Evolutionary conservation across 495 filamentous ascomycete species (phyloP).

Genomic region (Talaromyces adpressus): DNA sequence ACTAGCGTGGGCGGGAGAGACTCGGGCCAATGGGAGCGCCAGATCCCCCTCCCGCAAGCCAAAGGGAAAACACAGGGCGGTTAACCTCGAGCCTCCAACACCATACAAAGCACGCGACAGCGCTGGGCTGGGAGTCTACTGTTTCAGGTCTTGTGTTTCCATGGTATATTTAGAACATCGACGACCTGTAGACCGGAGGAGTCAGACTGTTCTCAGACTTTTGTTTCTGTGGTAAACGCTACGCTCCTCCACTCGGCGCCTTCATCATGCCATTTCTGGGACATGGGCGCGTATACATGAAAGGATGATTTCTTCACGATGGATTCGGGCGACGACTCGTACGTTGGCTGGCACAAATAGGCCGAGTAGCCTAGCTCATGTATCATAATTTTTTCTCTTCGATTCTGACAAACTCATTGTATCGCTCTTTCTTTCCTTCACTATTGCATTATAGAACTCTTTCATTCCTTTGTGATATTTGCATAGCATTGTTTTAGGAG

Average conservation of each 20-base stretch:
- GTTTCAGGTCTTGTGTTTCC: conserved; percentile 1
- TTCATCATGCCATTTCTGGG: conserved; percentile 2
- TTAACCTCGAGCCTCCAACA: not conserved
- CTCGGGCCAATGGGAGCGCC: not conserved
- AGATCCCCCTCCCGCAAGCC: not conserved
- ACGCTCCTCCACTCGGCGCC: not conserved
- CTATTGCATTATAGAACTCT: not conserved
- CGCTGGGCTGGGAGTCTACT: not conserved
- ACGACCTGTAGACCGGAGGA: conserved; percentile 3
- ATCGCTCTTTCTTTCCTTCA: not conserved
- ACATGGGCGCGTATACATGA: conserved; percentile 4
- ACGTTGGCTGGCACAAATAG: not conserved
- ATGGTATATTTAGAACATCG: not conserved
- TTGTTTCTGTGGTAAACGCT: not conserved
- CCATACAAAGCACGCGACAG: not conserved
- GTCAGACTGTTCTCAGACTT: not conserved
- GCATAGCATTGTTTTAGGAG: not conserved
- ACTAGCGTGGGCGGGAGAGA: not conserved
- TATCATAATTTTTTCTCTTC: not conserved
- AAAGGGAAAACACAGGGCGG: not conserved
- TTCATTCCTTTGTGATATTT: not conserved
- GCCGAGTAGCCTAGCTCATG: not conserved
- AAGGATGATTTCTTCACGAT: conserved; percentile 2
- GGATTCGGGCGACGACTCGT: not conserved
- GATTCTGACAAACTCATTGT: not conserved